Evolutionary conservation across 164 flowering plant species (phyloP), one percentile per base, ranked within the genome.

Genomic region (Vitis cinerea): DNA sequence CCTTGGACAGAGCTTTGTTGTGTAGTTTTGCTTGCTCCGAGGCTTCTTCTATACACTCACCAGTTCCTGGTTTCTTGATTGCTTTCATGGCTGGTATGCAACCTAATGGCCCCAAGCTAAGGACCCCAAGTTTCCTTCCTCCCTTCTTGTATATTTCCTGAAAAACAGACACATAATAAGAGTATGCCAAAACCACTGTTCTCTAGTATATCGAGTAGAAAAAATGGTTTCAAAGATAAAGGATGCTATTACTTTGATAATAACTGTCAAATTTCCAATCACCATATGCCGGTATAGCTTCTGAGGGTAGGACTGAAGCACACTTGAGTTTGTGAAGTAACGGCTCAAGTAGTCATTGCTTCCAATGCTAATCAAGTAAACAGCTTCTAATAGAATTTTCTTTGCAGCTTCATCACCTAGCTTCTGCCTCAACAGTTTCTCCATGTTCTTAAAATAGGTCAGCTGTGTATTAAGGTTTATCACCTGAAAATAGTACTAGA

Each of bases 291-390:
- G 67, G n/a, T 29, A 72, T 19, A 58, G 19, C 16, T 70, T 49
- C 3, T 14, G 3, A 15, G 63, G 52, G 31, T 29, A 9, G 13
- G 66, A 37, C 9, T 37, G 59, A 64, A 64, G 9, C 9, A 53
- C 15, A 27, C 17, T 52, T 3, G 51, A 9, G 50, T 61, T 51
- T 13, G 27, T 9, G 11, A 16, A 17, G 10, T 61, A 17, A 12
- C 54, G 66, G 54, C 4, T 11, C 13, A 65, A n/a, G 61, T 74
- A 79, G 27, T 80, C 83, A 68, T 80, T 77, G 58, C 67, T 64
- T 58, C 80, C 83, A 29, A 74, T 52, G 71, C 61, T 64, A 52
- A 80, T 50, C 19, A 80, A 64, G 61, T 71, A 77, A 10, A 80
- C 80, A 15, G 78, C 75, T 10, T 47, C 62, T 2, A 73, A 67